Percentiles rank a stretch among this genome's conserved stretches.
phyloP scores from a whole-genome alignment of 441 rosid genomes.

The Gossypium trilobum region DNA sequence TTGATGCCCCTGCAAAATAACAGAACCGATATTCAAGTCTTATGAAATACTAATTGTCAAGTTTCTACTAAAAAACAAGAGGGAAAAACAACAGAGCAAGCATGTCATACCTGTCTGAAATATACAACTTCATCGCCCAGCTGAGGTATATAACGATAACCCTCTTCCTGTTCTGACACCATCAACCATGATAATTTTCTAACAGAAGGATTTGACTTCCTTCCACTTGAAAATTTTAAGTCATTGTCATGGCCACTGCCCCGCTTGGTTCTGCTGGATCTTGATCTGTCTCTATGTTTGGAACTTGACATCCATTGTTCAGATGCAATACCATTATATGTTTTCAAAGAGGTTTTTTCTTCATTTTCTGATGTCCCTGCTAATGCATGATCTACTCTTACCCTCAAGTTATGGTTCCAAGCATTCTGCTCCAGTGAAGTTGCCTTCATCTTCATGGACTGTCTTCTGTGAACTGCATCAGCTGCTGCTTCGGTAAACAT shows the following conservation, averaged over 20 bases:
- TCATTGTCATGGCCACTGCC: constrained; percentile 20
- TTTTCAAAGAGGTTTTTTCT: constrained; percentile 26
- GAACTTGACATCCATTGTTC: constrained; percentile 47
- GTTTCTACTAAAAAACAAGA: not conserved
- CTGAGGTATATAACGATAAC: constrained; percentile 68
- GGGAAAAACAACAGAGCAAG: constrained; percentile 9
- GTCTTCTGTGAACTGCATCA: constrained; percentile 51
- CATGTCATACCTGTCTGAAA: constrained; percentile 49
- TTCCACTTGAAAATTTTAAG: constrained; percentile 21
- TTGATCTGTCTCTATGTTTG: constrained; percentile 31
- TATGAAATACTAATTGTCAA: not conserved
- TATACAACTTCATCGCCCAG: constrained; percentile 65
- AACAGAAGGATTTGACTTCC: constrained; percentile 27
- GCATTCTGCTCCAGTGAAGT: constrained; percentile 35
- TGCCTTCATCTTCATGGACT: constrained; percentile 58
- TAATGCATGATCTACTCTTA: constrained; percentile 33
- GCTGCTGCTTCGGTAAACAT: constrained; percentile 33
- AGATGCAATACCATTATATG: constrained; percentile 25
- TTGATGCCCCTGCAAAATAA: constrained; percentile 55
- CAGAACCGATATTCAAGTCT: constrained; percentile 18
- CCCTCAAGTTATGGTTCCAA: constrained; percentile 24
- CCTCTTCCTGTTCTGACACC: constrained; percentile 57
- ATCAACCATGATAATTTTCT: constrained; percentile 58
- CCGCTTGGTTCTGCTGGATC: constrained; percentile 31
- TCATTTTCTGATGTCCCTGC: constrained; percentile 34